phyloP scores from a whole-genome alignment of 352 stramenopile species.

The Phytophthora megakarya region DNA sequence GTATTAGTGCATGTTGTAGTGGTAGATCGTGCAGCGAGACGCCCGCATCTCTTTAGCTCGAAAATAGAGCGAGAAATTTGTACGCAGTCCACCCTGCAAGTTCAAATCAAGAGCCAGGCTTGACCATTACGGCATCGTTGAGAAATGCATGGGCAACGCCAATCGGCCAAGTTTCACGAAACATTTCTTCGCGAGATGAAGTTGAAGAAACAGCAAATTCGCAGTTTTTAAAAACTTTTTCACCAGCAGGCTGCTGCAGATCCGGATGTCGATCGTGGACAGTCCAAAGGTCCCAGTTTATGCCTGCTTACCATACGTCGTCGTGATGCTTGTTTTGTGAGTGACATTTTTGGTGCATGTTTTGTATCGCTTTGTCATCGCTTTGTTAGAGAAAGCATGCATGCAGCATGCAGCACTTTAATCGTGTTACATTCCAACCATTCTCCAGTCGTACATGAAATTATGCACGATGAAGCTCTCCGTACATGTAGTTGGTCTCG shows the following conservation, averaged over 20 bases:
- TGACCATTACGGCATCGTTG: conserved; percentile 6
- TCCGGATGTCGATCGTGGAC: conserved; percentile 26
- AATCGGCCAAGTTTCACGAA: neutral
- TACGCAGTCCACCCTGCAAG: conserved; percentile 7
- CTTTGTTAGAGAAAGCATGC: neutral
- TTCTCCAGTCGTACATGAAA: neutral
- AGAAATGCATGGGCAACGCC: conserved; percentile 4
- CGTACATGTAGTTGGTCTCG: neutral
- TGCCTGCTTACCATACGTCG: conserved; percentile 3
- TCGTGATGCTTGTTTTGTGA: conserved; percentile 13
- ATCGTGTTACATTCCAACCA: neutral
- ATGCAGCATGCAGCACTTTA: neutral
- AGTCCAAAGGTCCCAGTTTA: conserved; percentile 3
- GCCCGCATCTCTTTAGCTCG: conserved; percentile 17
- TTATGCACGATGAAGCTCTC: conserved; percentile 5
- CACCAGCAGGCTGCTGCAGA: conserved; percentile 26
- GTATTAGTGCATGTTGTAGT: neutral
- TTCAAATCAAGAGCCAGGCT: conserved; percentile 24
- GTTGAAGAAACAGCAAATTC: conserved; percentile 25
- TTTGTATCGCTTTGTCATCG: conserved; percentile 14
- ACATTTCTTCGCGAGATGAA: conserved; percentile 25
- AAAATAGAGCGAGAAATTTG: conserved; percentile 19
- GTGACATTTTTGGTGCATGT: conserved; percentile 5
- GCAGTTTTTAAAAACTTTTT: conserved; percentile 32
- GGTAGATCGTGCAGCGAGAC: conserved; percentile 15